A percentile compares a stretch with the other conserved stretches of the same genome.
Conservation (phyloP, 192 early-diverging fungal species). For the Lobulomyces angularis region DNA sequence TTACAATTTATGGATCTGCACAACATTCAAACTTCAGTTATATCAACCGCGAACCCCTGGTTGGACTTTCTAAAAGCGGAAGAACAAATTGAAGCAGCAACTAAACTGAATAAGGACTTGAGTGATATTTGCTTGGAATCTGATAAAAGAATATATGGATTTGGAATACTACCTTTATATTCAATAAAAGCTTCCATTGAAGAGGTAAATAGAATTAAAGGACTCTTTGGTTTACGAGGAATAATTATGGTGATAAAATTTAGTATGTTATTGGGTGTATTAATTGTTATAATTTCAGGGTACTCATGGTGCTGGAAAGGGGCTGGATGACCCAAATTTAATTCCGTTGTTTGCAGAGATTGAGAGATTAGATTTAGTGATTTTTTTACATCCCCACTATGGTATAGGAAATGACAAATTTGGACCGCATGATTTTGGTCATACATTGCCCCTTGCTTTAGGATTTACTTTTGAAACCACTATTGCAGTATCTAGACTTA, state of each 20-base stretch:
- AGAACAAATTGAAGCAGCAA: slow-evolving; percentile 10
- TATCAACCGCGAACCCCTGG: slow-evolving; percentile 17
- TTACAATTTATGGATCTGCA: slow-evolving; percentile 12
- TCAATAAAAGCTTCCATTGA: slow-evolving; percentile 14
- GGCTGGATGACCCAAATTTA: slow-evolving; percentile 23
- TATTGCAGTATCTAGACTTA: slow-evolving; percentile 19
- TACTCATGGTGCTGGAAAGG: slow-evolving; percentile 19
- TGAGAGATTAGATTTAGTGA: slow-evolving; percentile 8
- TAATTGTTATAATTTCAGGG: too few relatives aligned
- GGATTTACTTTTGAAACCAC: slow-evolving; percentile 22
- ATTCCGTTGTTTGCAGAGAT: slow-evolving; percentile 17
- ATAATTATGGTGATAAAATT: too few relatives aligned
- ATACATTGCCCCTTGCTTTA: slow-evolving; percentile 19
- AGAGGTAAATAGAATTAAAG: slow-evolving; percentile 15
- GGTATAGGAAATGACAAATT: slow-evolving; percentile 6
- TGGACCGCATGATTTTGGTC: slow-evolving; percentile 9
- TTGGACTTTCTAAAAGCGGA: slow-evolving; percentile 7
- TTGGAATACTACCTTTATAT: slow-evolving; percentile 13
- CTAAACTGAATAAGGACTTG: slow-evolving; percentile 18
- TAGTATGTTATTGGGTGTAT: too few relatives aligned
- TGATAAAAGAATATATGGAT: slow-evolving; percentile 14
- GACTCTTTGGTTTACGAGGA: slow-evolving; percentile 10
- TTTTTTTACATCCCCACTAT: slow-evolving; percentile 25
- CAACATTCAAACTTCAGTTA: slow-evolving; percentile 9
- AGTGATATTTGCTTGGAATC: slow-evolving; percentile 7